Evolutionary conservation across 257 asterid species (phyloP).

Genomic region (Vinca minor): DNA sequence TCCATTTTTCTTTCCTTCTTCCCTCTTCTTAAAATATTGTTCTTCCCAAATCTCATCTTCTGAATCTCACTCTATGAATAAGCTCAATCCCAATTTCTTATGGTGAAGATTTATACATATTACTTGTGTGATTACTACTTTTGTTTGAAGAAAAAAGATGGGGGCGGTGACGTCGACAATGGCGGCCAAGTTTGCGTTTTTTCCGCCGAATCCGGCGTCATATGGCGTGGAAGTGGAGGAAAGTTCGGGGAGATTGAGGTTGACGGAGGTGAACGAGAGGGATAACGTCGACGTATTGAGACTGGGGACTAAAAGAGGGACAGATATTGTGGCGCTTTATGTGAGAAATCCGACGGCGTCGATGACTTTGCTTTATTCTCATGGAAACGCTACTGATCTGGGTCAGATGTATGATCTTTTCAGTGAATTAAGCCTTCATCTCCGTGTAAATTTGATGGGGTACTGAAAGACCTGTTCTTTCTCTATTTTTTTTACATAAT

Average conservation of each 20-base stretch:
- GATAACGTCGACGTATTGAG: conserved; percentile 75
- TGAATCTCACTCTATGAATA: too few relatives aligned
- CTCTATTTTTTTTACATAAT: neutral
- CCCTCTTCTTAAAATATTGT: conserved; percentile 1
- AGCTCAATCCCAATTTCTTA: too few relatives aligned
- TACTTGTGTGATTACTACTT: neutral
- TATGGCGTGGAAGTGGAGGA: conserved; percentile 52
- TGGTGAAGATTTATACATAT: too few relatives aligned
- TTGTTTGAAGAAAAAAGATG: conserved; percentile 24
- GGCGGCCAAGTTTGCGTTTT: conserved; percentile 93
- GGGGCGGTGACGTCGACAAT: conserved; percentile 87
- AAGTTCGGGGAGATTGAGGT: conserved; percentile 51
- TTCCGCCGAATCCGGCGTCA: conserved; percentile 89
- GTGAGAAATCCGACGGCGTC: conserved; percentile 71
- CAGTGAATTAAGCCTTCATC: conserved; percentile 77
- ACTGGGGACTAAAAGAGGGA: conserved; percentile 70
- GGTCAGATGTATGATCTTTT: conserved; percentile 94
- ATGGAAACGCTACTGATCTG: conserved; percentile 98
- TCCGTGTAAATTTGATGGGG: conserved; percentile 91
- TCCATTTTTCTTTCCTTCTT: conserved; percentile 23
- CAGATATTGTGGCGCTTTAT: conserved; percentile 64
- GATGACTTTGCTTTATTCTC: conserved; percentile 77
- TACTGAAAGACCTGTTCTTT: conserved; percentile 15
- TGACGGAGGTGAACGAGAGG: conserved; percentile 77
- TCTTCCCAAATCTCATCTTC: conserved; percentile 12